A percentile compares a stretch with the other conserved stretches of the same genome.
phyloP scores from a whole-genome alignment of 768 basidiomycete genomes.

The Pisolithus tinctorius region DNA sequence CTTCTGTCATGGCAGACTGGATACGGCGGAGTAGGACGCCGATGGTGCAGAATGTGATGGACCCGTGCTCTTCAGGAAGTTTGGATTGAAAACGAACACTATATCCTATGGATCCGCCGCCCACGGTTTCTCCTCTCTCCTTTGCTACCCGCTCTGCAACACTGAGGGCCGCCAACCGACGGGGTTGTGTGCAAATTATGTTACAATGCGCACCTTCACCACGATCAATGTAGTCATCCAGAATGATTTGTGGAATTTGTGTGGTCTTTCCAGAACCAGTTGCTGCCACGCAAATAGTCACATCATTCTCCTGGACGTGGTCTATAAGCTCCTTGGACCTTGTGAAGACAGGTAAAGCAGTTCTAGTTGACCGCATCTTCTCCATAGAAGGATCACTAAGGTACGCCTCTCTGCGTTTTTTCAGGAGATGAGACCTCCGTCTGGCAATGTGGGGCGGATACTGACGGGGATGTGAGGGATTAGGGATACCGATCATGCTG shows the following conservation, averaged over 20 bases:
- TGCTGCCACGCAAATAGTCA: slow-evolving; percentile 84
- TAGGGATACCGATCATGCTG: slow-evolving; percentile 2
- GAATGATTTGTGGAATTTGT: slow-evolving; percentile 86
- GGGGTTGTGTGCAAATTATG: slow-evolving; percentile 88
- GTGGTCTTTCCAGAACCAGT: slow-evolving; percentile 95
- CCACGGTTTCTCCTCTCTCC: slow-evolving; percentile 72
- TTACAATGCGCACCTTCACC: slow-evolving; percentile 85
- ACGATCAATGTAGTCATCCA: slow-evolving; percentile 73
- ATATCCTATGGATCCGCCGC: slow-evolving; percentile 71
- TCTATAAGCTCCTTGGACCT: slow-evolving; percentile 59
- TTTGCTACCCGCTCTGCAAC: slow-evolving; percentile 88
- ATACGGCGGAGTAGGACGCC: slow-evolving; percentile 85
- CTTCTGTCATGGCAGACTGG: slow-evolving; percentile 61
- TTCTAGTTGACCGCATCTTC: slow-evolving; percentile 60
- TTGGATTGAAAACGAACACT: slow-evolving; percentile 88
- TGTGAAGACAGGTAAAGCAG: slow-evolving; percentile 68
- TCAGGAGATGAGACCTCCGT: slow-evolving; percentile 54
- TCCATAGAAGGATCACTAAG: slow-evolving; percentile 52
- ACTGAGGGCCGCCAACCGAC: slow-evolving; percentile 85
- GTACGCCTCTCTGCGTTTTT: slow-evolving; percentile 50
- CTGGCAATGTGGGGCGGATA: slow-evolving; percentile 28
- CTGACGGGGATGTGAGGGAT: slow-evolving; percentile 19
- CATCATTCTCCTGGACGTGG: slow-evolving; percentile 70
- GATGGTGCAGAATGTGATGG: slow-evolving; percentile 88
- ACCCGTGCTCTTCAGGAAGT: slow-evolving; percentile 72